Base-by-base conservation (phyloP, 225 moss, liverwort and hornwort species). In the Sphagnum tenellum region DNA sequence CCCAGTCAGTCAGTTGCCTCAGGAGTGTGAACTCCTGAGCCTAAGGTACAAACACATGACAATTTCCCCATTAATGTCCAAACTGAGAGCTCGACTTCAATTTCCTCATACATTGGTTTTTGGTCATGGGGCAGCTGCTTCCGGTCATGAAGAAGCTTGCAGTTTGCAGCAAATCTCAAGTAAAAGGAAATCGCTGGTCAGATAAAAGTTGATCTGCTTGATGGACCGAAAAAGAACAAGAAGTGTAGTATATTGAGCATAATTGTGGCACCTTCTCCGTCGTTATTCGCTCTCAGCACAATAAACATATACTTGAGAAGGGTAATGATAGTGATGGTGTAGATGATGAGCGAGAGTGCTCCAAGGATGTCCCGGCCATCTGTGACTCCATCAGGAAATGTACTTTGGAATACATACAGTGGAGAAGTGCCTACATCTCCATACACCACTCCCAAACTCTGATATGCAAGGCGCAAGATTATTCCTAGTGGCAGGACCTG, bases 361-460 rank as follows among this genome's bases (percentile, higher is more conserved):
- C 96, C 96, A 0, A 96, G 49, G 6, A 96, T 55, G 46, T 92
- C 89, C 5, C 64, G 56, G 48, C 11, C 63, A 44, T 77, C 63
- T 4, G 49, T 5, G 69, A 80, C 68, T 7, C 9, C 2, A 49
- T 70, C 69, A 5, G 89, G 86, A 71, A 96, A 92, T 7, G 88
- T 83, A 78, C 86, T 92, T 56, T 79, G 82, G 47, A 77, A 96
- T 49, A 87, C 90, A 55, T 96, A 96, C 65, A 96, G 78, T 29
- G 96, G 91, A 2, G 96, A 96, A 68, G 96, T 96, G 61, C 96
- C 96, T 57, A 96, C 71, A 70, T 96, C 96, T 63, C 96, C 96
- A 63, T 92, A 96, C 6, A 92, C 96, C 61, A 96, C 81, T 7
- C 96, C 96, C 48, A 96, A 64, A 70, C 96, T 96, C 74, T 92